A percentile compares a stretch with the other conserved stretches of the same genome.
phyloP scores from a whole-genome alignment of 1,139 yeast species.

The Candida anutae region DNA sequence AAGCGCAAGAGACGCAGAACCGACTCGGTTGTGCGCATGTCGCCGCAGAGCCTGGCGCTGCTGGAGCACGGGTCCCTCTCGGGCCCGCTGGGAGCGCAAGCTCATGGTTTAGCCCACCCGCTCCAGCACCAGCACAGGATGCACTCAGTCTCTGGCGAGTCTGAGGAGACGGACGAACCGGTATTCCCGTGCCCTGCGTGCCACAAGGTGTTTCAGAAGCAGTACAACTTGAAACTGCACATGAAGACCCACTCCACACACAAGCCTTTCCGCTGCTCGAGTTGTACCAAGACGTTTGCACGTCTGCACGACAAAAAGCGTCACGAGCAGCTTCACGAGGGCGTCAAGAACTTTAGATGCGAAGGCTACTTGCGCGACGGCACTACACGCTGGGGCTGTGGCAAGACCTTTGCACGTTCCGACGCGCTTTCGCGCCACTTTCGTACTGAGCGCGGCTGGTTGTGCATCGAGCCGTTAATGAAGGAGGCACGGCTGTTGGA shows the following conservation, averaged over 20 bases:
- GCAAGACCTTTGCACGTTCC: constrained; percentile 48
- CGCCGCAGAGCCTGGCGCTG: too few relatives aligned
- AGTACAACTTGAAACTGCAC: constrained; percentile 49
- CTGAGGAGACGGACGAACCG: neutral
- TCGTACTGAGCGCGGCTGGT: constrained; percentile 53
- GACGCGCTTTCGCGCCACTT: constrained; percentile 55
- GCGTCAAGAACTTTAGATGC: constrained; percentile 48
- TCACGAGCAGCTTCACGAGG: constrained; percentile 48
- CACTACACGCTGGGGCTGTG: constrained; percentile 51
- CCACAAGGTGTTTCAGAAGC: constrained; percentile 43
- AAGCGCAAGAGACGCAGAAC: constrained; percentile 24
- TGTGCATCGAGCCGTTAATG: constrained; percentile 49
- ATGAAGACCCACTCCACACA: constrained; percentile 51
- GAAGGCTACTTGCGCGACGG: constrained; percentile 48
- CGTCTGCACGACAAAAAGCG: constrained; percentile 51
- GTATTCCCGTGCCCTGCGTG: constrained; percentile 39
- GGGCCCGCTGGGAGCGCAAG: neutral
- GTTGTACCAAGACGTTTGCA: constrained; percentile 46
- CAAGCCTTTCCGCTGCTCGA: constrained; percentile 43
- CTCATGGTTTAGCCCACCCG: too few relatives aligned
- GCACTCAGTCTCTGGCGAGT: neutral
- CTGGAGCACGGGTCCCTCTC: neutral
- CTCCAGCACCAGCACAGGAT: too few relatives aligned
- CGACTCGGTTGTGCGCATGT: constrained; percentile 3
- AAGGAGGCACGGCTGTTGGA: constrained; percentile 31